Evolutionary conservation across 169 alveolate genomes (phyloP).

Genomic region (Eimeria necatrix): DNA sequence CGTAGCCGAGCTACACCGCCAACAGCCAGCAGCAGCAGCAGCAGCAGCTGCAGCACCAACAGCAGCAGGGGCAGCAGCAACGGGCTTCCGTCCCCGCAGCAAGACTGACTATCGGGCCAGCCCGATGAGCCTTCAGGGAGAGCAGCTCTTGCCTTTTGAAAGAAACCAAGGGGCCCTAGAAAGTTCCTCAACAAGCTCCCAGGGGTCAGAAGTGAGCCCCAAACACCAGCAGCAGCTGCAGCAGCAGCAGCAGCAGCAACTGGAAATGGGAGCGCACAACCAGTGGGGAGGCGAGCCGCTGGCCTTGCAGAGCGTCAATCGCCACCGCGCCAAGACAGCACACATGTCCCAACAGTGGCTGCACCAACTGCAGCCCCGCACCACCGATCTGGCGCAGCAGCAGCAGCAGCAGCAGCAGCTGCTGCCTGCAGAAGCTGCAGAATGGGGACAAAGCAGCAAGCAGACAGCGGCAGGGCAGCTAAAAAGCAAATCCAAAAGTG

Average conservation of each 20-base stretch:
- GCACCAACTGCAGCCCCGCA: neutral
- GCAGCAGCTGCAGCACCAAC: constrained; percentile 21
- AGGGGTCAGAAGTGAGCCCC: neutral
- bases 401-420: neutral
- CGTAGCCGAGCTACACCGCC: neutral
- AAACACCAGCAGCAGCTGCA: constrained; percentile 2
- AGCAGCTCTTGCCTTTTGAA: neutral
- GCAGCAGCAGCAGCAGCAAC: constrained; percentile 8
- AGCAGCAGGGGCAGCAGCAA: constrained; percentile 16
- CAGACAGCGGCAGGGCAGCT: neutral
- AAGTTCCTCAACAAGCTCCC: neutral
- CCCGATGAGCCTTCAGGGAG: neutral
- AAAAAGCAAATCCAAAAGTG: neutral
- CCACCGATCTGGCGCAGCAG: neutral
- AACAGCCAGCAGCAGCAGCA: neutral
- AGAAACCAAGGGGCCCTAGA: neutral
- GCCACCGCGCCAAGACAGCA: constrained; percentile 19
- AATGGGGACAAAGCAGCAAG: neutral
- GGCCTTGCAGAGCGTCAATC: neutral
- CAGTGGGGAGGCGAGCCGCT: neutral
- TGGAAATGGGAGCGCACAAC: neutral
- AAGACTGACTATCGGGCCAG: neutral
- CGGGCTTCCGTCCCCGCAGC: constrained; percentile 2
- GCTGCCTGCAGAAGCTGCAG: neutral
- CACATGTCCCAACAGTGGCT: neutral